Evolutionary conservation across 306 rosid species (phyloP), one percentile per base, ranked within the genome.

Genomic region (Trifolium repens): DNA sequence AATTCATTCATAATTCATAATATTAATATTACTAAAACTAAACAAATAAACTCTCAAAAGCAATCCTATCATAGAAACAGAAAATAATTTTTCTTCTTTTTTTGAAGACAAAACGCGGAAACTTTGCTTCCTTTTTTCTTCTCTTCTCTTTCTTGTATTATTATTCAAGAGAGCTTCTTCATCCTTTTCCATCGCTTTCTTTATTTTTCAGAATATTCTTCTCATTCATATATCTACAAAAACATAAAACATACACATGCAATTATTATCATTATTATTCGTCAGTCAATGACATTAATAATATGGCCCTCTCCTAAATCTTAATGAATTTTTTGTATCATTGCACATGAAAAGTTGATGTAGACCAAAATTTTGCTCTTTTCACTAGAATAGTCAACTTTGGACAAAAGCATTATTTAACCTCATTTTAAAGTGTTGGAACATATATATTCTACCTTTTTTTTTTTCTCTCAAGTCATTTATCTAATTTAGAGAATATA

Each of bases 101-200:
- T 43, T 1, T 39, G 62, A 60, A 37, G 67, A 58, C 69, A 62
- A 73, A 70, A 81, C 69, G 70, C 79, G 83, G 88, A 84, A 84
- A 81, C 85, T 84, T 81, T 74, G 88, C 83, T 78, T 84, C 85
- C 85, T 69, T 19, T 67, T 16, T 65, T 63, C 71, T 39, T 39
- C 9, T 39, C 42, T 39, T 50, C 54, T 69, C 35, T 47, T 14
- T 57, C 44, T 12, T 78, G 15, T 74, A 15, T 73, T 67, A 50
- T 73, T 30, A 73, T 27, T 27, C 8, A 19, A 19, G 13, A 82
- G 59, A 52, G 80, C 67, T 34, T 70, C 67, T 34, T 70, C 40
- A 44, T 67, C 60, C 74, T 79, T 78, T 49, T 74, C 86, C 71
- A 44, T 76, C 83, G 79, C 83, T 80, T 78, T 70, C 87, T 84